A percentile compares a stretch with the other conserved stretches of the same genome.
Conservation (phyloP, 805 yeast species). For the Kluyveromyces starmeri region DNA sequence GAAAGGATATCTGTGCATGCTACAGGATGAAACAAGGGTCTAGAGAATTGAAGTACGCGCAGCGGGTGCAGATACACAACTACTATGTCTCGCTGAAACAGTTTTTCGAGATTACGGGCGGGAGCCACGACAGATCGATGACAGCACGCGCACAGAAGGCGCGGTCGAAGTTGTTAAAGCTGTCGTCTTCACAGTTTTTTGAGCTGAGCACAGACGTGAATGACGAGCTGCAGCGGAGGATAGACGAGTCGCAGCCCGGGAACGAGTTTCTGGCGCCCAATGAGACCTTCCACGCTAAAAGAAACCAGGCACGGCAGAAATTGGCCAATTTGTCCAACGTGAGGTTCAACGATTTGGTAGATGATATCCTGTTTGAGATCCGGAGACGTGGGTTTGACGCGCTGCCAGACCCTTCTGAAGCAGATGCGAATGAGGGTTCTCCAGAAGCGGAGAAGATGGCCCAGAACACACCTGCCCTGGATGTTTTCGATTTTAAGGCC, state of each 20-base stretch:
- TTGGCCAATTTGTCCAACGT: constrained; percentile 73
- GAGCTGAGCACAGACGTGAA: constrained; percentile 92
- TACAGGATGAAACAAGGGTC: background rate
- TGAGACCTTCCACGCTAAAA: constrained; percentile 74
- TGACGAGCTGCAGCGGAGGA: constrained; percentile 82
- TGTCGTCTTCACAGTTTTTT: constrained; percentile 72
- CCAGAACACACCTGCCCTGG: background rate
- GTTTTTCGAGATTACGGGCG: constrained; percentile 24
- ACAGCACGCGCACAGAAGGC: constrained; percentile 65
- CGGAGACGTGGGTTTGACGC: constrained; percentile 59
- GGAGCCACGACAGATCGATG: constrained; percentile 25
- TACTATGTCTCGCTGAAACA: constrained; percentile 22
- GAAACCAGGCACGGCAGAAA: constrained; percentile 93
- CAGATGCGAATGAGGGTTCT: background rate
- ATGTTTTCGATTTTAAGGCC: background rate
- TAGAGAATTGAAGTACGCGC: constrained; percentile 5
- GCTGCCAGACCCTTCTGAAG: constrained; percentile 6
- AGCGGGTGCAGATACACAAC: constrained; percentile 13
- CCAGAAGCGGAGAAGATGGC: background rate
- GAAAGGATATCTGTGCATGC: no score
- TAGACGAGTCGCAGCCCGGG: constrained; percentile 46
- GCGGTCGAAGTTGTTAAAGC: constrained; percentile 71
- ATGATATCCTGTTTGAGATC: constrained; percentile 81
- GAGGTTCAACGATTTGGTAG: constrained; percentile 81
- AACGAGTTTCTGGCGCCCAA: constrained; percentile 63